Evolutionary conservation across 495 filamentous ascomycete species (phyloP), one percentile per base, ranked within the genome.

Genomic region (Neurospora sp.): DNA sequence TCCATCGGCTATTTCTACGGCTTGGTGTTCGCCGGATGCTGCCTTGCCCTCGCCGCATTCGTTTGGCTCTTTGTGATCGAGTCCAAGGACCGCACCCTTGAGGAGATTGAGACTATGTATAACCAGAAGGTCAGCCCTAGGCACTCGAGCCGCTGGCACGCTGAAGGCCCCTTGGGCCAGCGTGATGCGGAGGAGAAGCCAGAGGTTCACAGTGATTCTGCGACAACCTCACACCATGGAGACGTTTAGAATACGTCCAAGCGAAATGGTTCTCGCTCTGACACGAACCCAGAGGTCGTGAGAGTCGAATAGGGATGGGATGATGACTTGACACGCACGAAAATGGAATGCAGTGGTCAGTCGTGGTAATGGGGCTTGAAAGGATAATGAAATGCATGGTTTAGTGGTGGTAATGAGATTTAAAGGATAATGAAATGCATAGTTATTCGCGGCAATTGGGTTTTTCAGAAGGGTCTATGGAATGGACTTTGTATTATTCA

Each of bases 81-180:
- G 80, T 86, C 85, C 77, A 88, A 88, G 79, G 87, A 88, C 74
- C 82, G 87, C 19, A 81, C 78, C 39, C 73, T 88, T 17, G 86
- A 88, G 77, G 84, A 88, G 81, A 89, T 95, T 74, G 93, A 96
- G 81, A 93, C 90, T 37, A 95, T 96, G 93, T 96, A 95, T 76
- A 83, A 93, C 71, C 78, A 90, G 38, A 84, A 88, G 71, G 91
- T 95, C 71, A 87, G 86, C 79, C 92, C 92, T 43, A 91, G 87
- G 82, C 88, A 90, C 85, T 89, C 86, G 73, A 81, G 79, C 45
- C 83, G 83, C 45, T 92, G 90, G 77, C 76, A 78, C 5, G 37
- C 71, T 17, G 31, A 37, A 0, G 54, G 15, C 28, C 54, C 24
- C 5, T 34, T 34, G 24, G 28, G 54, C 54, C 24, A 34, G 6